Conservation (phyloP, 1,139 yeast genomes). For the Yamadazyma trypodendri region DNA sequence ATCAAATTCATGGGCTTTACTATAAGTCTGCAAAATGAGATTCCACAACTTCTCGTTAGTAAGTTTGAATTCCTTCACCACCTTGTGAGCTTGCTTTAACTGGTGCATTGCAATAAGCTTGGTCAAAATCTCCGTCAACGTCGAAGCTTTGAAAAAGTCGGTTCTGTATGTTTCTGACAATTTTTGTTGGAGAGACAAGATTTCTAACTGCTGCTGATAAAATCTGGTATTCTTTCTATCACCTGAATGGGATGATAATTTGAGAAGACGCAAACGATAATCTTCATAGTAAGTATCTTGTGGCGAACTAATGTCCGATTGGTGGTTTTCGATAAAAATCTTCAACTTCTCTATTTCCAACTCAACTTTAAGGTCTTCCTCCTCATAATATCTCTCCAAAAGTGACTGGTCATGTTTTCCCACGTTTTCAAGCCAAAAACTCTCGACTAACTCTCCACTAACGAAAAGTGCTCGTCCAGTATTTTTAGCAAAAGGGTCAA, state of each 20-base stretch:
- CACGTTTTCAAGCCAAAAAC: conserved; percentile 37
- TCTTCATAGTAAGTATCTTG: conserved; percentile 21
- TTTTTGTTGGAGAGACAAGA: conserved; percentile 52
- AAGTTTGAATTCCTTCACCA: conserved; percentile 62
- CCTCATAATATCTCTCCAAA: conserved; percentile 31
- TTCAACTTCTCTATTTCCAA: conserved; percentile 23
- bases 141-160: conserved; percentile 48
- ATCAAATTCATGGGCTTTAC: conserved; percentile 58
- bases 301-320: conserved; percentile 2
- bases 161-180: conserved; percentile 55
- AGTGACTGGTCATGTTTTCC: conserved; percentile 24
- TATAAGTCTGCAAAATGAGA: conserved; percentile 55
- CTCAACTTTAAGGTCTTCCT: conserved; percentile 33
- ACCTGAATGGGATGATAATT: conserved; percentile 22
- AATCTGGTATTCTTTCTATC: conserved; percentile 23
- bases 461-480: conserved; percentile 18
- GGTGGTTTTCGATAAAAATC: conserved; percentile 9
- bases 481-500: conserved; percentile 14
- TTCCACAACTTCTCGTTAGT: conserved; percentile 65
- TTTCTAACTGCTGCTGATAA: conserved; percentile 50
- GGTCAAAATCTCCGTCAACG: conserved; percentile 56
- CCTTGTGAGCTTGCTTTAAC: conserved; percentile 51
- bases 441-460: conserved; percentile 43
- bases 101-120: conserved; percentile 60
- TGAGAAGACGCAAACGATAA: conserved; percentile 26